Conservation (phyloP, 139 green algal genomes). For the Closterium sp. region DNA sequence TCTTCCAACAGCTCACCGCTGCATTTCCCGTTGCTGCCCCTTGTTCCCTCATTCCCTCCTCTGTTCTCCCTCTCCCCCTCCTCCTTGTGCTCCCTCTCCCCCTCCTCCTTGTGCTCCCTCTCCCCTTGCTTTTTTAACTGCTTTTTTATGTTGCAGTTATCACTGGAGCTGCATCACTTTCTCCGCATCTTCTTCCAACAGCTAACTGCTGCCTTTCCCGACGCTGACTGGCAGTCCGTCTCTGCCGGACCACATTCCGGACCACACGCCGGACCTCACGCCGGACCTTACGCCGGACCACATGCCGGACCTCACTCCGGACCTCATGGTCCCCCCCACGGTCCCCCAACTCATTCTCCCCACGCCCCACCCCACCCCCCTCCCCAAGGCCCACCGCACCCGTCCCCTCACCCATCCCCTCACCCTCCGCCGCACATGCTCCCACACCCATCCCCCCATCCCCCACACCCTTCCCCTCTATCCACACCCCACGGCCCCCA, state of each 20-base stretch:
- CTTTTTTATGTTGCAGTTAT: neutral
- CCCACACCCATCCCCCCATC: neutral
- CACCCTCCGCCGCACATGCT: neutral
- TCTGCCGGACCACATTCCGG: neutral
- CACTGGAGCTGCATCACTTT: neutral
- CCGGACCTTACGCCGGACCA: neutral
- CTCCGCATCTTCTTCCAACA: neutral
- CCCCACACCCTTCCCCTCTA: neutral
- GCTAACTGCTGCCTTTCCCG: neutral
- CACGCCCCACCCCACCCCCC: neutral
- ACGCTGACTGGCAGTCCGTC: neutral
- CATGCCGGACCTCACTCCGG: neutral
- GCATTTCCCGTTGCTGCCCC: no score
- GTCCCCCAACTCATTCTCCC: neutral
- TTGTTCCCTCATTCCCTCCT: no score
- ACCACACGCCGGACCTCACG: neutral
- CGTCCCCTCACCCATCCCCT: neutral
- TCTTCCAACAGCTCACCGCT: no score
- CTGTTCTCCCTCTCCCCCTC: neutral
- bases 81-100: no score
- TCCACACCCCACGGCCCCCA: neutral
- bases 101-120: neutral
- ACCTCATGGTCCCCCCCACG: neutral
- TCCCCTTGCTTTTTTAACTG: neutral
- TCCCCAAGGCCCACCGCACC: neutral